Conservation (phyloP, 2,329 filamentous ascomycete genomes). For the Kalaharituber pfeilii region DNA sequence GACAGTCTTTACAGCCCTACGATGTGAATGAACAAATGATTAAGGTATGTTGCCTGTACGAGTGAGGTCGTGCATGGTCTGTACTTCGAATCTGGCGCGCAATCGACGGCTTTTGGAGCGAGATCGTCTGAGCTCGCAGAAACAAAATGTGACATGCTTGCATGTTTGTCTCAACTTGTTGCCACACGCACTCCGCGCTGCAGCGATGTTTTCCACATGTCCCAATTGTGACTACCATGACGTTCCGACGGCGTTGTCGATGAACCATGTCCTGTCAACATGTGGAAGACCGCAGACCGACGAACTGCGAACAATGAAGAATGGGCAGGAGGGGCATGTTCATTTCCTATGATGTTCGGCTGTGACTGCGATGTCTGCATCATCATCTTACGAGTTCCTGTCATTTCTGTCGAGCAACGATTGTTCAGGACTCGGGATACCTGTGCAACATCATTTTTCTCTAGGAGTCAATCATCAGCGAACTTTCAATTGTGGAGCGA, state of each 20-base stretch:
- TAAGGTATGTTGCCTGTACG: conserved; percentile 98
- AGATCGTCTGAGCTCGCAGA: conserved; percentile 11
- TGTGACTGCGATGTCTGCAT: conserved; percentile 6
- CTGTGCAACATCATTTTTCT: conserved; percentile 5
- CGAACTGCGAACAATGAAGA: not conserved
- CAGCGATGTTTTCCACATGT: conserved; percentile 9
- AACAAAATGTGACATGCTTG: conserved; percentile 4
- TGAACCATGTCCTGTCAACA: not conserved
- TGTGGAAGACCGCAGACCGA: not conserved
- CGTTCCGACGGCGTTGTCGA: not conserved
- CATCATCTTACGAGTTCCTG: not conserved
- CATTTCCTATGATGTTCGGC: conserved; percentile 1
- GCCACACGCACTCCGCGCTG: conserved; percentile 6
- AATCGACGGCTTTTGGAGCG: conserved; percentile 19
- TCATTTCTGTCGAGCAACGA: conserved; percentile 1
- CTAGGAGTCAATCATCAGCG: conserved; percentile 6
- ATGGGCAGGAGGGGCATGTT: too few relatives aligned
- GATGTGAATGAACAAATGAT: conserved; percentile 95
- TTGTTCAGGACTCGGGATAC: not conserved
- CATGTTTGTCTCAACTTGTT: conserved; percentile 10
- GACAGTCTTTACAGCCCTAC: conserved; percentile 46
- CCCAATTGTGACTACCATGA: conserved; percentile 5
- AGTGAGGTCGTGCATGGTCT: conserved; percentile 17
- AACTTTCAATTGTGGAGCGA: conserved; percentile 12
- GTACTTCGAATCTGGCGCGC: conserved; percentile 33